Evolutionary conservation across 2,329 filamentous ascomycete genomes (phyloP).

Genomic region (Tolypocladium capitatum): DNA sequence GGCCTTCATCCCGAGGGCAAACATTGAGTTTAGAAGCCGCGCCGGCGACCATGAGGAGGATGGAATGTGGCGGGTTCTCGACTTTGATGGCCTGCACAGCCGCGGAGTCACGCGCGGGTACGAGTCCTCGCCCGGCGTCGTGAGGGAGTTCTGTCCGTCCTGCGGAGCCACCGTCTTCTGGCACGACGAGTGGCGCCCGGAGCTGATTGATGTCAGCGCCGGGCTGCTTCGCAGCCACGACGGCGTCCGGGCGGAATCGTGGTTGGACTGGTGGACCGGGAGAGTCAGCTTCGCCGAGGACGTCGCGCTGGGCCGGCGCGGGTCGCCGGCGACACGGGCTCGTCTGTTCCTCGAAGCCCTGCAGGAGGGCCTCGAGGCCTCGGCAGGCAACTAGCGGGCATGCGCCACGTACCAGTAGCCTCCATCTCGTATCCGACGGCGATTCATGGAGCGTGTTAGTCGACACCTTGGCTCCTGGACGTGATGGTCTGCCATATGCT

Average conservation of each 20-base stretch:
- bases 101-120: slow-evolving; percentile 36
- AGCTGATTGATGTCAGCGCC: slow-evolving; percentile 49
- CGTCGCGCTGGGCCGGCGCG: not conserved
- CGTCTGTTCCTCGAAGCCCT: not conserved
- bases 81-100: slow-evolving; percentile 21
- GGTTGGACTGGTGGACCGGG: slow-evolving; percentile 48
- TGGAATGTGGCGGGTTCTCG: slow-evolving; percentile 9
- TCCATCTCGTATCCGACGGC: not conserved
- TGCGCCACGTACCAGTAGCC: not conserved
- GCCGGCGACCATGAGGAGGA: not conserved
- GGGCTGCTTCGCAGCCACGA: slow-evolving; percentile 39
- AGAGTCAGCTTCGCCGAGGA: slow-evolving; percentile 49
- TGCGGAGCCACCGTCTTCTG: slow-evolving; percentile 57
- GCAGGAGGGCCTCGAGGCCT: not conserved
- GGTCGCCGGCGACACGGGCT: not conserved
- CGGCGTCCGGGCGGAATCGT: slow-evolving; percentile 41
- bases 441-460: no score
- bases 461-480: not conserved
- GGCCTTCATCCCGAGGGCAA: slow-evolving; percentile 49
- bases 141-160: slow-evolving; percentile 45
- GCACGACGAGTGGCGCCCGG: slow-evolving; percentile 37
- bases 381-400: not conserved
- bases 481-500: not conserved
- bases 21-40: slow-evolving; percentile 33
- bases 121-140: slow-evolving; percentile 37